phyloP scores from a whole-genome alignment of 352 stramenopile genomes.

The Phytopythium sindhum region DNA sequence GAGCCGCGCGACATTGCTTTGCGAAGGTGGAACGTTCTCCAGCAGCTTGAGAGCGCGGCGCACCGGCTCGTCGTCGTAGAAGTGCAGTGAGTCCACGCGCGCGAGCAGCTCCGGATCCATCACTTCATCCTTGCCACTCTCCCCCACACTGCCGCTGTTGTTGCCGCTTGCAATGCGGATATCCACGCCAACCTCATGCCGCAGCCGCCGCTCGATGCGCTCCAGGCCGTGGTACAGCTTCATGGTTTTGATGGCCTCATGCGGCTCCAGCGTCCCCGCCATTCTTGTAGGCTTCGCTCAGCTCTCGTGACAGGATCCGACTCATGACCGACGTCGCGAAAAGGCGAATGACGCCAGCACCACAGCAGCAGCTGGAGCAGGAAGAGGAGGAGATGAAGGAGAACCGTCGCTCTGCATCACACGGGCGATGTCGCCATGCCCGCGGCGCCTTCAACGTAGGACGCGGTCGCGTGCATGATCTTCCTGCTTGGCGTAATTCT shows the following conservation, averaged over 20 bases:
- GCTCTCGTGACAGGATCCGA: not conserved
- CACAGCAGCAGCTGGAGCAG: no score
- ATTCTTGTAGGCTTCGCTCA: not conserved
- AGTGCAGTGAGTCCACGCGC: slow-evolving; percentile 63
- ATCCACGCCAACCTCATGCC: slow-evolving; percentile 11
- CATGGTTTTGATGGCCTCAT: slow-evolving; percentile 86
- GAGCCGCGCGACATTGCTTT: slow-evolving; percentile 10
- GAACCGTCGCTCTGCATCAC: no score
- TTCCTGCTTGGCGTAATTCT: no score
- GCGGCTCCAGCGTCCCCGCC: not conserved
- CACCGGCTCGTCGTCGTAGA: slow-evolving; percentile 58
- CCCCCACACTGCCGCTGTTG: no score
- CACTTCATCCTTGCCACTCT: not conserved
- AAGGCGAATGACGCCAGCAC: not conserved
- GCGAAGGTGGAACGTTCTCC: not conserved
- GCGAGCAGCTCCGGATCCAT: slow-evolving; percentile 51
- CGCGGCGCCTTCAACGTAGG: no score
- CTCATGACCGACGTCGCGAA: not conserved
- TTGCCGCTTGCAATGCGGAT: slow-evolving; percentile 13
- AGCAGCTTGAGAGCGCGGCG: slow-evolving; percentile 44
- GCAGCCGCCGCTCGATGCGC: slow-evolving; percentile 69
- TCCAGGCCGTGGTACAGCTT: slow-evolving; percentile 83
- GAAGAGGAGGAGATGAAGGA: no score
- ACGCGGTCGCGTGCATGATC: no score
- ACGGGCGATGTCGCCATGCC: not conserved